phyloP scores from a whole-genome alignment of 306 rosid genomes.

The cucumber (Cucumis sativus) region Cucumber_9930_V3 NC_026655.2:2416501-2417000 shows the following conservation, averaged over 20 bases:
- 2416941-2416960: slow-evolving; percentile 20
- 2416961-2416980: slow-evolving; percentile 10
- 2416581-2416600: background rate
- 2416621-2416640: background rate
- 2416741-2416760: background rate
- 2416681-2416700: background rate
- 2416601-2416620: background rate
- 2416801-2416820: background rate
- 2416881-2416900: background rate
- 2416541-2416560: background rate
- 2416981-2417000: background rate
- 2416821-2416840: background rate
- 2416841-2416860: background rate
- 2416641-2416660: background rate
- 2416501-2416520: background rate
- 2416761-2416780: background rate
- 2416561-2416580: background rate
- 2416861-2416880: background rate
- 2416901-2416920: background rate
- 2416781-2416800: background rate
- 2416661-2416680: background rate
- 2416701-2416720: background rate
- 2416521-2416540: background rate
- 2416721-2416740: background rate
- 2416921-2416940: slow-evolving; percentile 6